A percentile compares a stretch with the other conserved stretches of the same genome.
phyloP scores from a whole-genome alignment of 805 yeast genomes.

The Kodamaea kakaduensis region DNA sequence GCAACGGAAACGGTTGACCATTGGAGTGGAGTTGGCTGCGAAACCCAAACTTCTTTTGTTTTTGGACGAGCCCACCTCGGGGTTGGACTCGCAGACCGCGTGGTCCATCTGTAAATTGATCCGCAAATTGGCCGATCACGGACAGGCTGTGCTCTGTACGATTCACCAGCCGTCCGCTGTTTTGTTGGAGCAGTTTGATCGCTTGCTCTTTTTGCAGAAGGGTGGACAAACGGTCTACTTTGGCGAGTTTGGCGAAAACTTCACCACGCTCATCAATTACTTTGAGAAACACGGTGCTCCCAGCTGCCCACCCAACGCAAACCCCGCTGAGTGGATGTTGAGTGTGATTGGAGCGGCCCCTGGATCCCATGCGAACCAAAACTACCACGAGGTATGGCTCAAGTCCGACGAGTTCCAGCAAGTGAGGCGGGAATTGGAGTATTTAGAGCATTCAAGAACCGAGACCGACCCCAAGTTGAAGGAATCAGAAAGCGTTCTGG shows the following conservation, averaged over 20 bases:
- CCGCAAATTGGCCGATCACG: conserved; percentile 47
- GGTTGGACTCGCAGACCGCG: conserved; percentile 56
- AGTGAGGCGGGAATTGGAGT: conserved; percentile 15
- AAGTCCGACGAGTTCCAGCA: conserved; percentile 17
- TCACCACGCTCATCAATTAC: conserved; percentile 54
- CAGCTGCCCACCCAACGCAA: conserved; percentile 63
- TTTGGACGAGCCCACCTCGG: conserved; percentile 61
- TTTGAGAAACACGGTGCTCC: conserved; percentile 65
- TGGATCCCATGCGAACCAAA: conserved; percentile 24
- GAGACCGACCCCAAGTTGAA: conserved; percentile 1
- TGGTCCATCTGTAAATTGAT: conserved; percentile 54
- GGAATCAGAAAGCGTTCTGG: too few relatives aligned
- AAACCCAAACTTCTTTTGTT: conserved; percentile 50
- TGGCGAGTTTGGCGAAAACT: conserved; percentile 66
- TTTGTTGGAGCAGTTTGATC: conserved; percentile 70
- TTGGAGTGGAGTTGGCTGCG: conserved; percentile 54
- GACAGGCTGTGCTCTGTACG: conserved; percentile 57
- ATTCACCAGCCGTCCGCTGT: conserved; percentile 85
- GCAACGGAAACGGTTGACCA: conserved; percentile 50
- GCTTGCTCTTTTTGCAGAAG: conserved; percentile 60
- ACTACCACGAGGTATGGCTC: conserved; percentile 24
- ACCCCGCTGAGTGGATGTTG: conserved; percentile 55
- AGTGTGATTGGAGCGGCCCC: conserved; percentile 29
- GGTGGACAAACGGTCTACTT: conserved; percentile 77
- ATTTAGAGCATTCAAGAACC: too few relatives aligned